Conservation (phyloP, 2,329 filamentous ascomycete genomes). For the Phaeophleospora eucalypticola region DNA sequence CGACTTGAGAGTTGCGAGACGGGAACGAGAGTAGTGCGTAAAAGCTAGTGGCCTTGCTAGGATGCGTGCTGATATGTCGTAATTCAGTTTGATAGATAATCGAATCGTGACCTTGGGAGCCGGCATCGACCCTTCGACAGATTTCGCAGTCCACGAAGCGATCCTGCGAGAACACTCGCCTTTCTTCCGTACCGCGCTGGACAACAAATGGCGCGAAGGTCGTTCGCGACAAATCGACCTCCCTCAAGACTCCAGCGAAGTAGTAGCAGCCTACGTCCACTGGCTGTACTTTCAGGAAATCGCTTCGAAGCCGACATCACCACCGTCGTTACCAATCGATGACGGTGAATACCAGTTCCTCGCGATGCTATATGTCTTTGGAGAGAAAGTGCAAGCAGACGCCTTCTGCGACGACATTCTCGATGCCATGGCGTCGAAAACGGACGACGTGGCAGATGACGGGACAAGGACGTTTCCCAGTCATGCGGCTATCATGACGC, state of each 20-base stretch:
- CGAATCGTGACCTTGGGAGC: conserved; percentile 14
- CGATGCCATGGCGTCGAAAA: conserved; percentile 20
- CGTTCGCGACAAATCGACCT: conserved; percentile 13
- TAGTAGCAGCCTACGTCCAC: conserved; percentile 17
- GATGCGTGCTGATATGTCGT: not conserved
- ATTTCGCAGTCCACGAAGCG: conserved; percentile 20
- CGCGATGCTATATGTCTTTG: conserved; percentile 17
- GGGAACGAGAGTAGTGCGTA: not conserved
- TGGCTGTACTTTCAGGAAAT: conserved; percentile 23
- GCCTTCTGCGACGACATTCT: conserved; percentile 19
- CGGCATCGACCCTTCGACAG: conserved; percentile 3
- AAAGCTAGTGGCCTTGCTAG: not conserved
- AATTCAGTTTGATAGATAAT: conserved; percentile 17
- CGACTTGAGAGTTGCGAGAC: not conserved
- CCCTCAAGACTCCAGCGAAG: conserved; percentile 13
- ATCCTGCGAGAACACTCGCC: conserved; percentile 13
- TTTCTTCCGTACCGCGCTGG: conserved; percentile 21
- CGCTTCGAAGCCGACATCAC: conserved; percentile 17
- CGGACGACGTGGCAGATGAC: conserved; percentile 17
- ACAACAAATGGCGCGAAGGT: conserved; percentile 21
- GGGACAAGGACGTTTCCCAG: conserved; percentile 18
- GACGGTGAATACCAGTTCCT: conserved; percentile 20
- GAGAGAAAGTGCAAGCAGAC: conserved; percentile 20
- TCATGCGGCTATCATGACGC: conserved; percentile 17
- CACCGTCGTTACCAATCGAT: conserved; percentile 19